Conservation (phyloP, 768 basidiomycete species). For the Termitomyces sp. region DNA sequence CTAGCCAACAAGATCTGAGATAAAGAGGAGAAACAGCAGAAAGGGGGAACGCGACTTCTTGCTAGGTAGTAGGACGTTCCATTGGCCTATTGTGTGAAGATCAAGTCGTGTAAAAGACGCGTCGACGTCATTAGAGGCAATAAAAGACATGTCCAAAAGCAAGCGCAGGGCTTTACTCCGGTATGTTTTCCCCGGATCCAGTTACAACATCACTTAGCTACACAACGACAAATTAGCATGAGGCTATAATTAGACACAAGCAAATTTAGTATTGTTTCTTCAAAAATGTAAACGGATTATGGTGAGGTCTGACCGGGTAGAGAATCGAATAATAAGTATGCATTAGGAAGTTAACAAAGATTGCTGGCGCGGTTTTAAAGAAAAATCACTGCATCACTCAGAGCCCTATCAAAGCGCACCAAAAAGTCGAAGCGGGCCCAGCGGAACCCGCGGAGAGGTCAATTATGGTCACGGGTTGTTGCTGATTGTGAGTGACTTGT, state of each 20-base stretch:
- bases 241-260: neutral
- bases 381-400: neutral
- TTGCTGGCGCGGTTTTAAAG: neutral
- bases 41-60: neutral
- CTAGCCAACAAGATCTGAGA: too few relatives aligned
- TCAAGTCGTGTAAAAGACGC: neutral
- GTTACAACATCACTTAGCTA: neutral
- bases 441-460: too few relatives aligned
- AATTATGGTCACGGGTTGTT: neutral
- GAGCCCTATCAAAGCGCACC: too few relatives aligned
- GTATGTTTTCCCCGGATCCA: neutral
- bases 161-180: too few relatives aligned
- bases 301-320: neutral
- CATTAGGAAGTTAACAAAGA: too few relatives aligned
- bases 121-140: neutral
- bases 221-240: neutral
- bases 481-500: neutral
- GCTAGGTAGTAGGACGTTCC: neutral
- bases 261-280: neutral
- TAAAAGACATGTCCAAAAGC: neutral
- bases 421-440: too few relatives aligned
- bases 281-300: neutral
- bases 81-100: neutral
- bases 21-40: neutral
- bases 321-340: too few relatives aligned